Evolutionary conservation across 306 rosid species (phyloP), one percentile per base, ranked within the genome.

Genomic region (Dicorynia guianensis): DNA sequence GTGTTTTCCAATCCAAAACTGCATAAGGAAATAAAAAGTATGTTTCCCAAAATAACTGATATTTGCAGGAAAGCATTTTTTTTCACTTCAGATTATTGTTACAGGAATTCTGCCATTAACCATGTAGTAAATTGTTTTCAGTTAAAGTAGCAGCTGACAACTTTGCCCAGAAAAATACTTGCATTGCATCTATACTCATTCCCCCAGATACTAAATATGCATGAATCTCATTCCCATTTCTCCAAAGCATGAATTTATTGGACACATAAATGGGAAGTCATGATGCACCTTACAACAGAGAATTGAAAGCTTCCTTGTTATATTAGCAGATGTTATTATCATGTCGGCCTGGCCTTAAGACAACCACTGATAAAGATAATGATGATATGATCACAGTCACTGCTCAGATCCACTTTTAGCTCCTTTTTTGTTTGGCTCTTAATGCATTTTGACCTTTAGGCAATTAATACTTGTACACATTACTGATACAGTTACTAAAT

Each of bases 401-500:
- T 68, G 71, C 42, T 44, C 25, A 74, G 44, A 74, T 78, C 74
- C 78, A 70, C 78, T 74, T 74, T 25, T 25, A 25, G 30, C 30
- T 2, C 30, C 30, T 25, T 25, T 25, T 25, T 25, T 25, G 30
- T 25, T 25, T 25, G 30, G 30, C 30, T 25, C 30, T 25, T 25
- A 25, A 25, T 25, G 1, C 30, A 25, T 25, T 25, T 79, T 75
- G 11, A 13, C 47, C 54, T 67, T 60, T 53, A 40, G 50, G 38
- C 69, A 69, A 67, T 71, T 74, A 66, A 74, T 33, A 55, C 42
- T 47, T 47, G 40, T 73, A 42, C 73, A 63, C 54, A 68, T 69
- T 50, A 50, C 76, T 60, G 39, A 46, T 68, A 72, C 71, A 61
- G 84, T 76, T 57, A 73, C 78, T 67, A 64, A 44, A 57, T 58